phyloP scores from a whole-genome alignment of 108 stramenopile genomes.

The Cafeteria roenbergensis region DNA sequence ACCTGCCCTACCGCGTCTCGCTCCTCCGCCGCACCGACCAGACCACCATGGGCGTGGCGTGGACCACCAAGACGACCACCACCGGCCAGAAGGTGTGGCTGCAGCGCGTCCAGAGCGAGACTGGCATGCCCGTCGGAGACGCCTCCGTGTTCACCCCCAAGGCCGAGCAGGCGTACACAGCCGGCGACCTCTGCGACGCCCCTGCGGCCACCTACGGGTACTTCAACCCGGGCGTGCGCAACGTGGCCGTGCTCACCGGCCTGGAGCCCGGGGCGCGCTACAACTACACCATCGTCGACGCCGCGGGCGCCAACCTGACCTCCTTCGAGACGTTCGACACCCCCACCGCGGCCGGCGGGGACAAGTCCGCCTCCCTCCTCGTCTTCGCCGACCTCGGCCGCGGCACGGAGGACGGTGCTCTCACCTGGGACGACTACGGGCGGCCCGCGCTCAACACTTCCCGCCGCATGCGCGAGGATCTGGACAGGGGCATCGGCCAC shows the following conservation, averaged over 20 bases:
- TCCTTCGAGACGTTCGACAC: not conserved
- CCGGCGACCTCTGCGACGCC: not conserved
- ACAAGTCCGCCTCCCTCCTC: not conserved
- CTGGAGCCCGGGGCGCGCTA: not conserved
- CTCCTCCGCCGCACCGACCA: not conserved
- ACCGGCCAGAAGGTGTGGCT: too few species aligned
- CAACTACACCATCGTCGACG: not conserved
- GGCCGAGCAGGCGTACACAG: not conserved
- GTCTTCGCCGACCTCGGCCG: conserved; percentile 17
- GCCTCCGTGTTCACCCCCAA: not conserved
- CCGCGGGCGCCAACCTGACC: not conserved
- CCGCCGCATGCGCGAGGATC: not conserved
- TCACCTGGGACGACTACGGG: conserved; percentile 18
- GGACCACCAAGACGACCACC: not conserved
- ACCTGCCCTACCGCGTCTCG: not conserved
- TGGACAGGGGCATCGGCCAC: not conserved
- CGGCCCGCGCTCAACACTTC: conserved; percentile 3
- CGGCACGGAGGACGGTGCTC: not conserved
- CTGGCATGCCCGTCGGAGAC: not conserved
- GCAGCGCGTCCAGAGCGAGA: too few species aligned
- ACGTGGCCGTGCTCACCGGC: not conserved
- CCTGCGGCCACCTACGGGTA: not conserved
- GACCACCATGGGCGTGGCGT: not conserved
- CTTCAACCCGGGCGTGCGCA: not conserved
- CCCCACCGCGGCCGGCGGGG: not conserved